Base-by-base conservation (phyloP, 768 basidiomycete species). In the Lentinula sp. region DNA sequence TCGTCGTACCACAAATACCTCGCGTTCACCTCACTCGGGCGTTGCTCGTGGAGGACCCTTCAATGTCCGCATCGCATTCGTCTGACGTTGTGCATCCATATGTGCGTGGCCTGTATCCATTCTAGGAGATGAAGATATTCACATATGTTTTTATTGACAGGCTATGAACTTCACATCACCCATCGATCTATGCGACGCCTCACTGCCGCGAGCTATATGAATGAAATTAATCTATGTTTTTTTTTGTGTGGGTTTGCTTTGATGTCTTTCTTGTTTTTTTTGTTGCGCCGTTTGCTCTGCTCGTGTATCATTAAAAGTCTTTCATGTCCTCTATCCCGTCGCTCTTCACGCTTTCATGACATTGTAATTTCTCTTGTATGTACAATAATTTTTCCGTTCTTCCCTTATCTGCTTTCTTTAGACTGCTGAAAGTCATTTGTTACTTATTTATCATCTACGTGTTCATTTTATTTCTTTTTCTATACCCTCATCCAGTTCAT, bases 111-210 rank as follows among this genome's bases (percentile, higher is more conserved):
- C 9, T 59, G n/a, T 37, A 32, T 28, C 49, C 55, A 21, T 21
- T 37, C 35, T 43, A n/a, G 50, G 48, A n/a, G 43, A 62, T 2
- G 43, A 52, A n/a, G 42, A 71, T 57, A 71, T 23, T 31, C n/a
- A 28, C 32, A 15, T 10, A n/a, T 35, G 34, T 50, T 42, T 6
- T 45, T 52, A 16, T 23, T 40, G 9, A 55, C 60, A 75, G 72
- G 70, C 72, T n/a, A 71, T 68, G 61, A 73, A 67, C 46, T 77
- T 74, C 61, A 75, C 74, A 45, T 75, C 74, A 11, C 76, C 76
- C 9, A 77, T 77, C 23, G 66, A 66, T 60, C 54, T 66, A 23
- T 61, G 56, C 13, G 66, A 65, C 49, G 61, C 57, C 13, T 50
- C 35, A 10, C 35, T 23, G 5, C 31, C 57, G 16, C 57, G 46